phyloP scores from a whole-genome alignment of 805 yeast species.

The Candida argentea region DNA sequence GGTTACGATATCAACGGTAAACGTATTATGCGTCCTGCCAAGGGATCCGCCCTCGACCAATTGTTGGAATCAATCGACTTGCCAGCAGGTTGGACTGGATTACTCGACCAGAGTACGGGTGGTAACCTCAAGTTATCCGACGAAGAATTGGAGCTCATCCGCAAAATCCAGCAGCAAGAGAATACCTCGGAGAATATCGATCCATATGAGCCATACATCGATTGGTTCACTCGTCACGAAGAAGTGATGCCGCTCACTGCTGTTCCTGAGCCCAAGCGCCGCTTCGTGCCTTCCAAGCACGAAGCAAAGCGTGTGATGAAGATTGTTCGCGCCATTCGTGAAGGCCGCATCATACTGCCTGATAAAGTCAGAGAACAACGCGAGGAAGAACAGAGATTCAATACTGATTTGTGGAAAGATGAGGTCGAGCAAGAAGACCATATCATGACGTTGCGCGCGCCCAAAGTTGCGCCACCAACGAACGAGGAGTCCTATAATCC shows the following conservation, averaged over 20 bases:
- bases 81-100: conserved; percentile 98
- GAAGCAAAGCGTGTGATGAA: conserved; percentile 97
- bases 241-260: conserved; percentile 91
- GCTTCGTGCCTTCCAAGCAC: conserved; percentile 93
- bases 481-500: conserved; percentile 96
- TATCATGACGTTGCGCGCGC: conserved; percentile 88
- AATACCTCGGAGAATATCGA: conserved; percentile 69
- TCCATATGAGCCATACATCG: conserved; percentile 90
- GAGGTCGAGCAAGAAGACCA: conserved; percentile 53
- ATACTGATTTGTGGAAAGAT: conserved; percentile 80
- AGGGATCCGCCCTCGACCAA: conserved; percentile 88
- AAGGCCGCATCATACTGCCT: conserved; percentile 85
- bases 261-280: conserved; percentile 92
- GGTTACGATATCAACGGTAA: conserved; percentile 97
- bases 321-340: conserved; percentile 91
- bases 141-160: conserved; percentile 84
- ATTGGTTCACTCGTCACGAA: conserved; percentile 83
- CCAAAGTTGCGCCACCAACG: conserved; percentile 92
- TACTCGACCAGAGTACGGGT: conserved; percentile 86
- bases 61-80: conserved; percentile 83
- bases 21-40: conserved; percentile 97
- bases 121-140: conserved; percentile 66
- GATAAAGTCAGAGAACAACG: conserved; percentile 41
- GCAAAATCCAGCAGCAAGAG: conserved; percentile 77
- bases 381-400: conserved; percentile 43